These are phyloP conservation scores for Punica granatum DNA, from an alignment of 345 rosid species.

Conservation along the genomic window DNA sequence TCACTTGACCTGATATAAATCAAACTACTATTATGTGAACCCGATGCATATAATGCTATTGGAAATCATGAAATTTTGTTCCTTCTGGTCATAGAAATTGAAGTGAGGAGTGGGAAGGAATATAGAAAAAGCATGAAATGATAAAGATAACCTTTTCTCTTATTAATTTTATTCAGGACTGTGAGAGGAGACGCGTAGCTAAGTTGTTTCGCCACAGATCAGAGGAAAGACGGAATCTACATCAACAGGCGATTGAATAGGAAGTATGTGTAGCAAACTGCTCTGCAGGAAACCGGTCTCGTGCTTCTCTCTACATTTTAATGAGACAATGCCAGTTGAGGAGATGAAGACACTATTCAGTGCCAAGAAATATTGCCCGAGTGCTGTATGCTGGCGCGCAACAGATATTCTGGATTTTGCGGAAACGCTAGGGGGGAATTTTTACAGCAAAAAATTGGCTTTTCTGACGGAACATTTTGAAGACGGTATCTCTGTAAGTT, in stretches of 20 bases:
- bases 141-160: background rate
- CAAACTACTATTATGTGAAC: background rate
- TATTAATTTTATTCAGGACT: slow-evolving; percentile 44
- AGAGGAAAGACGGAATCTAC: slow-evolving; percentile 34
- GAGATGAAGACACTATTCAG: background rate
- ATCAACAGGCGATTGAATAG: slow-evolving; percentile 6
- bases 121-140: background rate
- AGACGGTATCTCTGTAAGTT: background rate
- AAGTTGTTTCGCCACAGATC: slow-evolving; percentile 82
- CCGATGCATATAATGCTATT: background rate
- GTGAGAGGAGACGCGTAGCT: slow-evolving; percentile 84
- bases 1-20: background rate
- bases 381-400: background rate
- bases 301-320: background rate
- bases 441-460: background rate
- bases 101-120: background rate
- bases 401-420: background rate
- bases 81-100: background rate
- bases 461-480: background rate
- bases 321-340: background rate
- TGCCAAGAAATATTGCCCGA: background rate
- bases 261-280: background rate
- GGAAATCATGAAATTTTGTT: background rate
- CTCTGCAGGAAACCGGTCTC: background rate
- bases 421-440: background rate